Evolutionary conservation across 306 rosid species (phyloP).

Genomic region (Dalbergia cultrata): DNA sequence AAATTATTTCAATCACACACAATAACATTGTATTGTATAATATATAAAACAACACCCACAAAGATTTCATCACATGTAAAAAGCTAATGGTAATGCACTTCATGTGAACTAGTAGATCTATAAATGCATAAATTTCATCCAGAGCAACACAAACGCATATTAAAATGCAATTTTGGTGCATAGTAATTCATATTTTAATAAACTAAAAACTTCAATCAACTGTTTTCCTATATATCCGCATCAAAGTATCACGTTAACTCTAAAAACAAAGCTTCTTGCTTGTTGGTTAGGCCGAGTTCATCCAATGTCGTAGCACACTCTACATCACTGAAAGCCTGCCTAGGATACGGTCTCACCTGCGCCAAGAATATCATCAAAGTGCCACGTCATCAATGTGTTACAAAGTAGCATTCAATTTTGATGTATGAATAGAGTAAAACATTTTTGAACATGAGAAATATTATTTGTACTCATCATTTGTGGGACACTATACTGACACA

Average conservation of each 20-base stretch:
- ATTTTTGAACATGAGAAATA: no score
- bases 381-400: not conserved
- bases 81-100: not conserved
- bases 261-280: constrained; percentile 93
- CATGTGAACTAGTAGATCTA: constrained; percentile 6
- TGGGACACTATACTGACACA: no score
- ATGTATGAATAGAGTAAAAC: no score
- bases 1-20: constrained; percentile 18
- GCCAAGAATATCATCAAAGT: constrained; percentile 24
- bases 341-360: constrained; percentile 96
- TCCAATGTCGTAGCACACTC: constrained; percentile 69
- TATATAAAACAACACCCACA: constrained; percentile 24
- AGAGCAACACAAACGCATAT: constrained; percentile 47
- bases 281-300: constrained; percentile 86
- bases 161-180: constrained; percentile 44
- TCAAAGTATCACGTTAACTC: constrained; percentile 65
- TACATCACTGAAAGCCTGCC: constrained; percentile 79
- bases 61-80: constrained; percentile 24
- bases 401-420: not conserved
- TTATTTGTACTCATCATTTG: no score
- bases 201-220: constrained; percentile 46
- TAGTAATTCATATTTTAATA: constrained; percentile 42
- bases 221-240: constrained; percentile 51
- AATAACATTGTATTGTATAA: not conserved
- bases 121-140: constrained; percentile 26